These are phyloP conservation scores for Davidsoniella neocaledoniae DNA, from an alignment of 2,329 filamentous ascomycete species.

Conservation along the genomic window DNA sequence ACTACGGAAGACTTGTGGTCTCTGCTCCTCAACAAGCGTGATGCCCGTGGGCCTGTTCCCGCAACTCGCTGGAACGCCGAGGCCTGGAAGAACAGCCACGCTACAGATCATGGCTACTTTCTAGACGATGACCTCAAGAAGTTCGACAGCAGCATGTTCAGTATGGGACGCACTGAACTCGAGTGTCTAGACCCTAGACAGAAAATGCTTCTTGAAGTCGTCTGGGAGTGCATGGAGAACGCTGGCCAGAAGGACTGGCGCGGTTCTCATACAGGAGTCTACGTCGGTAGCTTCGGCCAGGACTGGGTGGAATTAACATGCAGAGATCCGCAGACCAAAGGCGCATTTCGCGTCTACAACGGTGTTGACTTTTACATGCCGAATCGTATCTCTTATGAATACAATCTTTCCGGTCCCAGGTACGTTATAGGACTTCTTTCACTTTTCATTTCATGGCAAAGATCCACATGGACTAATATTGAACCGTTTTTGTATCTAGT, in stretches of 20 bases:
- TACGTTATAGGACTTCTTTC: too few species aligned
- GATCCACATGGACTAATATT: too few species aligned
- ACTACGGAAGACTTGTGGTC: slow-evolving; percentile 19
- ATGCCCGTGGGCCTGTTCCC: slow-evolving; percentile 16
- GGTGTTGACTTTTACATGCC: slow-evolving; percentile 17
- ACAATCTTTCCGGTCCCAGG: slow-evolving; percentile 20
- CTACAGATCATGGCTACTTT: slow-evolving; percentile 13
- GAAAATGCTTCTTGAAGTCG: slow-evolving; percentile 16
- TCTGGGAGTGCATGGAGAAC: slow-evolving; percentile 18
- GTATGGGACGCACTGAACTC: slow-evolving; percentile 16
- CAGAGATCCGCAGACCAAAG: slow-evolving; percentile 19
- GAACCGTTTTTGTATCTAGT: slow-evolving; percentile 9
- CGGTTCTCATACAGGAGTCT: slow-evolving; percentile 18
- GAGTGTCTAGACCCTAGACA: slow-evolving; percentile 18
- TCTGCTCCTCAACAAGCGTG: slow-evolving; percentile 18
- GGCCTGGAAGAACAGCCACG: slow-evolving; percentile 14
- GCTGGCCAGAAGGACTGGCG: slow-evolving; percentile 18
- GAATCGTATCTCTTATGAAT: slow-evolving; percentile 22
- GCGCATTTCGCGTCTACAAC: slow-evolving; percentile 21
- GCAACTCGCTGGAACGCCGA: slow-evolving; percentile 17
- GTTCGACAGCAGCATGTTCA: slow-evolving; percentile 21
- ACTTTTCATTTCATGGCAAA: too few species aligned
- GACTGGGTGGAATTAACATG: slow-evolving; percentile 15
- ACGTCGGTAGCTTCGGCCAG: slow-evolving; percentile 17
- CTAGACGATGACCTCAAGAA: slow-evolving; percentile 15